Evolutionary conservation across 163 green algal genomes (phyloP).

Genomic region (Picocystis sp.): DNA sequence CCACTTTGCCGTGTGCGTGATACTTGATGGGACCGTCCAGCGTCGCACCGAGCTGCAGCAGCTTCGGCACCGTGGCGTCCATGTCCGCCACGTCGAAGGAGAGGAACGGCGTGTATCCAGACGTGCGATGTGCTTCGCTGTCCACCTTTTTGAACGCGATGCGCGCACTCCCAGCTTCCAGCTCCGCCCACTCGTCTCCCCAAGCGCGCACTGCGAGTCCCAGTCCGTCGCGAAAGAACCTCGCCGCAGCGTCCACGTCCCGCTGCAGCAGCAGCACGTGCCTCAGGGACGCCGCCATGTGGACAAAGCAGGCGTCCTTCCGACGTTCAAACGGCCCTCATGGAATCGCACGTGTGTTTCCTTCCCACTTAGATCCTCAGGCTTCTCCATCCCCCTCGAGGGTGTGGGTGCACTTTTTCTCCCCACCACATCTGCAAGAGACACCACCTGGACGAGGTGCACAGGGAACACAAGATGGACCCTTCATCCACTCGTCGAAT

Average conservation of each 20-base stretch:
- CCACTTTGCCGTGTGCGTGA: conserved; percentile 35
- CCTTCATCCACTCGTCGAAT: no score
- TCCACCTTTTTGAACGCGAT: conserved; percentile 46
- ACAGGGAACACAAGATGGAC: no score
- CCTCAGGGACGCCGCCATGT: conserved; percentile 18
- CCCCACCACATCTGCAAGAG: no score
- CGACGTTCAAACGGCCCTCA: no score
- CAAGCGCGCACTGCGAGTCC: conserved; percentile 34
- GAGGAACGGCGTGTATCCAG: conserved; percentile 46
- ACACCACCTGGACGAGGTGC: no score
- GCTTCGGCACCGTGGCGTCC: conserved; percentile 29
- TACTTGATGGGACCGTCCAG: conserved; percentile 59
- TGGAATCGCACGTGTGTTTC: no score
- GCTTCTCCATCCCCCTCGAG: no score
- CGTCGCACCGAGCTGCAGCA: conserved; percentile 34
- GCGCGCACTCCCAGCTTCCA: conserved; percentile 22
- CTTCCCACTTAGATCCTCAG: no score
- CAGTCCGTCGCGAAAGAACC: conserved; percentile 50
- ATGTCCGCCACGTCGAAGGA: conserved; percentile 50
- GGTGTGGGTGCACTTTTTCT: no score
- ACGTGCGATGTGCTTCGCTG: conserved; percentile 38
- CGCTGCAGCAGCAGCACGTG: conserved; percentile 51
- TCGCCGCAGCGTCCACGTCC: conserved; percentile 39
- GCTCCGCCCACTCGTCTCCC: conserved; percentile 48
- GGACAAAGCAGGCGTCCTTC: no score